Evolutionary conservation across 306 rosid genomes (phyloP).

Genomic region (Sicyos baderoa): DNA sequence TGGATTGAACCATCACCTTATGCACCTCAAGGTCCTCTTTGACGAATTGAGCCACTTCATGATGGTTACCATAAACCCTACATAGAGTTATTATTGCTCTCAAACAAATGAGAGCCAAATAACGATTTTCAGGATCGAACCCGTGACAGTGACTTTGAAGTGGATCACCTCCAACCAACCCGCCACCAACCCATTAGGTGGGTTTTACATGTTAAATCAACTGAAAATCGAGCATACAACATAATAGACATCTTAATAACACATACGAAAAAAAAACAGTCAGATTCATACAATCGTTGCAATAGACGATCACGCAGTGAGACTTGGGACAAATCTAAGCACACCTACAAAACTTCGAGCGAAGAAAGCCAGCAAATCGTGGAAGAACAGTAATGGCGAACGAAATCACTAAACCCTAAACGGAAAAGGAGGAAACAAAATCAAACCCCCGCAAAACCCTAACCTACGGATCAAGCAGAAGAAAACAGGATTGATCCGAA

Average conservation of each 20-base stretch:
- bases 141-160: no score
- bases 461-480: not conserved
- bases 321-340: not conserved
- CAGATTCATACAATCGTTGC: not conserved
- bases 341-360: not conserved
- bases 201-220: not conserved
- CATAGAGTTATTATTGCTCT: no score
- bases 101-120: no score
- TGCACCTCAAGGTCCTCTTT: no score
- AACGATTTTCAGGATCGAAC: no score
- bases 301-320: not conserved
- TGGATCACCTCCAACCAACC: no score
- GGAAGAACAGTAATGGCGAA: not conserved
- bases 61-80: no score
- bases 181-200: no score
- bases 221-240: not conserved
- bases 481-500: not conserved
- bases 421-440: not conserved
- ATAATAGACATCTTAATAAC: not conserved
- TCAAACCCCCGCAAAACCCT: conserved; percentile 11
- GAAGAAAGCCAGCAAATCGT: not conserved
- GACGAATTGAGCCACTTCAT: no score
- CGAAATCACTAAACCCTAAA: conserved; percentile 2
- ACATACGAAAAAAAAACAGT: not conserved
- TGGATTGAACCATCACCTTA: no score